phyloP scores from a whole-genome alignment of 495 filamentous ascomycete species.

The Penicillium turbatum region DNA sequence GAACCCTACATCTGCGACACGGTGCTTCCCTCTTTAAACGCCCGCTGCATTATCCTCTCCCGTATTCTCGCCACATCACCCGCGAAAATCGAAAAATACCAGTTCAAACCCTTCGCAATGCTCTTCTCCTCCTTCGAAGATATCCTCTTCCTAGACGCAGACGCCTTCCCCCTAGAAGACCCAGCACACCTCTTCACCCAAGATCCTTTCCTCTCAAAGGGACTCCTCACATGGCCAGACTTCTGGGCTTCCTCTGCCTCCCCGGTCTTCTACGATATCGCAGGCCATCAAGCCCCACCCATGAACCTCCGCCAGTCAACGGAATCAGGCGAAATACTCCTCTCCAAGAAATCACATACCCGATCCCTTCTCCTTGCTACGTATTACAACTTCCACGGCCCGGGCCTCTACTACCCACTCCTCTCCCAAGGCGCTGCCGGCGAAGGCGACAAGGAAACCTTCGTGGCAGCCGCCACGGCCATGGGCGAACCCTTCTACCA shows the following conservation, averaged over 20 bases:
- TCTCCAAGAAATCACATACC: constrained; percentile 42
- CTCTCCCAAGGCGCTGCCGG: constrained; percentile 47
- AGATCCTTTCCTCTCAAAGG: constrained; percentile 38
- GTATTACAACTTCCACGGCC: constrained; percentile 55
- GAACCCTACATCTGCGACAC: constrained; percentile 45
- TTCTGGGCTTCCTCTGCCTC: constrained; percentile 49
- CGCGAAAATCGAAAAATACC: constrained; percentile 33
- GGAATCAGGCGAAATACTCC: constrained; percentile 49
- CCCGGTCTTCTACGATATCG: constrained; percentile 47
- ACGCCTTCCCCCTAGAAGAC: constrained; percentile 39
- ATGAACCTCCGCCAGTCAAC: constrained; percentile 27
- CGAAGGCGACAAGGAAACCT: constrained; percentile 56
- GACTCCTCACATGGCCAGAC: constrained; percentile 54
- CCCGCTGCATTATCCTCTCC: constrained; percentile 41
- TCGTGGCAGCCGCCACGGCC: constrained; percentile 43
- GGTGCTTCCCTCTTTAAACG: constrained; percentile 41
- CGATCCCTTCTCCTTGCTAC: constrained; percentile 44
- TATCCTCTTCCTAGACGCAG: constrained; percentile 51
- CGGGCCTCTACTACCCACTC: constrained; percentile 46
- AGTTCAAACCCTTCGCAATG: constrained; percentile 49
- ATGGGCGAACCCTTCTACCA: constrained; percentile 38
- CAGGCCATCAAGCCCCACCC: constrained; percentile 22
- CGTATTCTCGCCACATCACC: constrained; percentile 22
- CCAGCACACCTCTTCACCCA: constrained; percentile 40
- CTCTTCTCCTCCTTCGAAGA: constrained; percentile 49